Percentiles rank a stretch among this genome's conserved stretches.
phyloP scores from a whole-genome alignment of 495 filamentous ascomycete species.

The Xylaria castorea region DNA sequence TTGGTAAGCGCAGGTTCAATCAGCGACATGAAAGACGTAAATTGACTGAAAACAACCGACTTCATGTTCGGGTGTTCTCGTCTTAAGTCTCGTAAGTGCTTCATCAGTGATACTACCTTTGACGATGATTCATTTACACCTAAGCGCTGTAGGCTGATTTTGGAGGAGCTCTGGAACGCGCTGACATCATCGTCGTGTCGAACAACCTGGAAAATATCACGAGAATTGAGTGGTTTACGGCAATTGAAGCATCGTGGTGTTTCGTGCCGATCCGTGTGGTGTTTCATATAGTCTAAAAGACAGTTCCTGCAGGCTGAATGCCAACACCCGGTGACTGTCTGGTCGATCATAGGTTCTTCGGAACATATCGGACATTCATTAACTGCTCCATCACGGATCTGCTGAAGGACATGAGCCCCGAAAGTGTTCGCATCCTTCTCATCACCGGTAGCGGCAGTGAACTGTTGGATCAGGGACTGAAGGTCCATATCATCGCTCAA shows the following conservation, averaged over 20 bases:
- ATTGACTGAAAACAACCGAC: conserved; percentile 93
- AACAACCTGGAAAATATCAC: conserved; percentile 91
- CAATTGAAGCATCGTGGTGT: conserved; percentile 87
- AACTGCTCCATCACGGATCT: conserved; percentile 86
- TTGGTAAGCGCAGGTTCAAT: conserved; percentile 77
- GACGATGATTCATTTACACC: conserved; percentile 77
- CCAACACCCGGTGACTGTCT: conserved; percentile 94
- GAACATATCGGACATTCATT: conserved; percentile 94
- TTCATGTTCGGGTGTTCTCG: conserved; percentile 70
- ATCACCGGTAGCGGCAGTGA: conserved; percentile 71
- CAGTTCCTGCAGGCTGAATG: conserved; percentile 96
- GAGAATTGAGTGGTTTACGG: conserved; percentile 77
- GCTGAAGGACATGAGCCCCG: conserved; percentile 82
- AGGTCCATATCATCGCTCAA: conserved; percentile 97
- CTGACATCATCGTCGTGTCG: conserved; percentile 49
- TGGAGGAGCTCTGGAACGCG: conserved; percentile 54
- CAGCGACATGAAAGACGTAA: conserved; percentile 93
- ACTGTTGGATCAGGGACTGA: conserved; percentile 80
- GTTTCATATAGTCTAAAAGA: conserved; percentile 81
- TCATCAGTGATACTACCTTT: conserved; percentile 82
- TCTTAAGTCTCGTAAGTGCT: conserved; percentile 71
- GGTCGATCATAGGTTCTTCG: conserved; percentile 92
- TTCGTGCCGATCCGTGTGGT: conserved; percentile 78
- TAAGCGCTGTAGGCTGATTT: conserved; percentile 81
- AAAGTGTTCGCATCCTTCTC: conserved; percentile 73